These are phyloP conservation scores for Melaleuca quinquenervia DNA, from an alignment of 345 rosid species.

Conservation along the genomic window DNA sequence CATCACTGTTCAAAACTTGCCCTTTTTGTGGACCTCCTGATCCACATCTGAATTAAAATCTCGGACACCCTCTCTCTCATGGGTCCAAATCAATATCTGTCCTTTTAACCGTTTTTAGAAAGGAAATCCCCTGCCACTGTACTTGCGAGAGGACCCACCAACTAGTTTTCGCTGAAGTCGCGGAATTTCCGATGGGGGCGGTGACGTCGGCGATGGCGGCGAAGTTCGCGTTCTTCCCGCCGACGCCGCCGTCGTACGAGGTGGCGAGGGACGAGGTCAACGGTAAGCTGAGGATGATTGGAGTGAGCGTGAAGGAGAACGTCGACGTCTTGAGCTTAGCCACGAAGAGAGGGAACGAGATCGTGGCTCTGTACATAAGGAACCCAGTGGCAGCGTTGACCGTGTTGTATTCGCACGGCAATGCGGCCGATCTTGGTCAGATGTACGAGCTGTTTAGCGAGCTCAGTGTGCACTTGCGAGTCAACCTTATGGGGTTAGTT, in stretches of 20 bases:
- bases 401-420: constrained; percentile 78
- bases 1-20: not conserved
- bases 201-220: constrained; percentile 93
- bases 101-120: not conserved
- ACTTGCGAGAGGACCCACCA: not conserved
- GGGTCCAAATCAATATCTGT: not conserved
- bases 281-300: constrained; percentile 49
- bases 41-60: not conserved
- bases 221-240: constrained; percentile 94
- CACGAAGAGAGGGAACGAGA: constrained; percentile 77
- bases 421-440: constrained; percentile 97
- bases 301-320: constrained; percentile 41
- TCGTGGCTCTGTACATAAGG: constrained; percentile 70
- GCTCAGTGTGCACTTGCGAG: constrained; percentile 68
- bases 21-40: not conserved
- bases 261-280: constrained; percentile 30
- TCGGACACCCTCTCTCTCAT: not conserved
- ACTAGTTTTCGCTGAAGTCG: not conserved
- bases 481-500: constrained; percentile 81
- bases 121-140: not conserved
- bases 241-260: constrained; percentile 76
- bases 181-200: constrained; percentile 50
- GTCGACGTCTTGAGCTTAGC: constrained; percentile 55
- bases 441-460: constrained; percentile 70
- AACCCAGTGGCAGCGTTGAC: constrained; percentile 75